Base-by-base conservation (phyloP, 768 basidiomycete genomes). In the Mycena chlorophos region DNA sequence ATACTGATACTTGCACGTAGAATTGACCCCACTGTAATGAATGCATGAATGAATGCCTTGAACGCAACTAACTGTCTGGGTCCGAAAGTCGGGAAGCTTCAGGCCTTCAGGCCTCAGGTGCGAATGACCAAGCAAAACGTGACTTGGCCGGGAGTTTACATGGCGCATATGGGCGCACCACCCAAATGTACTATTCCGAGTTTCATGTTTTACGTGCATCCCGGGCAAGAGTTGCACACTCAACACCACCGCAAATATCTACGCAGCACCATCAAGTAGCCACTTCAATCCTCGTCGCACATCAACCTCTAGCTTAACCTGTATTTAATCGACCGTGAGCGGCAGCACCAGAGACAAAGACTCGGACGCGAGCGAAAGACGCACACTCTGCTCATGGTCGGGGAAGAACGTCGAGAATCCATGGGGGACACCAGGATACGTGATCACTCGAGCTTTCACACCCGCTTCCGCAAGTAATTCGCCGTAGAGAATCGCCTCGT, bases 1-100 rank as follows among this genome's bases (percentile, higher is more conserved):
- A 42, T 42, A 42, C 40, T 42, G 40, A 42, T 42, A 16, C 20
- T 42, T 42, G 40, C n/a, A n/a, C n/a, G n/a, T n/a, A n/a, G n/a
- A n/a, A n/a, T n/a, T n/a, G n/a, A n/a, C n/a, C n/a, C n/a, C n/a
- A n/a, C n/a, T n/a, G n/a, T n/a, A n/a, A n/a, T n/a, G n/a, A n/a
- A n/a, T n/a, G n/a, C n/a, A n/a, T n/a, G n/a, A n/a, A n/a, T n/a
- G n/a, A n/a, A n/a, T n/a, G n/a, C n/a, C n/a, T n/a, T n/a, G n/a
- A n/a, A n/a, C n/a, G n/a, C n/a, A n/a, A n/a, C n/a, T n/a, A n/a
- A n/a, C n/a, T n/a, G n/a, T n/a, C n/a, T n/a, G n/a, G n/a, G n/a
- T n/a, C n/a, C n/a, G n/a, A n/a, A n/a, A n/a, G n/a, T n/a, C n/a
- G n/a, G n/a, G n/a, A n/a, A n/a, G n/a, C n/a, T n/a, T n/a, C n/a